Conservation (phyloP, 345 rosid species). For the Murraya paniculata region DNA sequence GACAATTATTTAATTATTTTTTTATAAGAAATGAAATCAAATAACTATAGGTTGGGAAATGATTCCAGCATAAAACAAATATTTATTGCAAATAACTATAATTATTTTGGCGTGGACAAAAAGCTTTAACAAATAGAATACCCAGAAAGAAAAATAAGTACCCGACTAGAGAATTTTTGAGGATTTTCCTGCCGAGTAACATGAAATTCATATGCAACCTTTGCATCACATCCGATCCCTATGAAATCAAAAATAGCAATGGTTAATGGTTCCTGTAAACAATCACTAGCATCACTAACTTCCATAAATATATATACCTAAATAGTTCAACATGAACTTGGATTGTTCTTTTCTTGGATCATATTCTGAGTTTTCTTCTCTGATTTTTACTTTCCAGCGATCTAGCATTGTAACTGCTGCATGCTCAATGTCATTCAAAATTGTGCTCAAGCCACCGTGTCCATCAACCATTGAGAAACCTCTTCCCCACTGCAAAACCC, state of each 20-base stretch:
- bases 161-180: constrained; percentile 79
- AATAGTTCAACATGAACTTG: constrained; percentile 82
- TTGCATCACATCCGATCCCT: constrained; percentile 93
- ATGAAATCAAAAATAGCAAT: constrained; percentile 19
- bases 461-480: constrained; percentile 63
- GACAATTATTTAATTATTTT: neutral
- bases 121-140: neutral
- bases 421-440: constrained; percentile 67
- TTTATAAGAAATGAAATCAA: neutral
- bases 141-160: constrained; percentile 14
- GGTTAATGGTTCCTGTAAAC: constrained; percentile 16
- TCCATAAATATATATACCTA: constrained; percentile 38
- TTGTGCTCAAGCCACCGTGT: constrained; percentile 61
- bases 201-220: constrained; percentile 85
- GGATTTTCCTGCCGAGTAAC: constrained; percentile 78
- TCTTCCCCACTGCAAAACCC: constrained; percentile 85
- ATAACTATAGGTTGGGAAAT: neutral
- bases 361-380: constrained; percentile 42
- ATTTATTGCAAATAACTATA: neutral
- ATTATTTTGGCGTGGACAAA: neutral
- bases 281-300: neutral
- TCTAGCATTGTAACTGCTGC: constrained; percentile 86
- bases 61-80: neutral
- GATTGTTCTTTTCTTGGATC: constrained; percentile 35
- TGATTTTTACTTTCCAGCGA: constrained; percentile 69